Percentiles rank a stretch among this genome's conserved stretches.
Evolutionary conservation across 495 filamentous ascomycete species (phyloP).

Genomic region (Poronia punctata): DNA sequence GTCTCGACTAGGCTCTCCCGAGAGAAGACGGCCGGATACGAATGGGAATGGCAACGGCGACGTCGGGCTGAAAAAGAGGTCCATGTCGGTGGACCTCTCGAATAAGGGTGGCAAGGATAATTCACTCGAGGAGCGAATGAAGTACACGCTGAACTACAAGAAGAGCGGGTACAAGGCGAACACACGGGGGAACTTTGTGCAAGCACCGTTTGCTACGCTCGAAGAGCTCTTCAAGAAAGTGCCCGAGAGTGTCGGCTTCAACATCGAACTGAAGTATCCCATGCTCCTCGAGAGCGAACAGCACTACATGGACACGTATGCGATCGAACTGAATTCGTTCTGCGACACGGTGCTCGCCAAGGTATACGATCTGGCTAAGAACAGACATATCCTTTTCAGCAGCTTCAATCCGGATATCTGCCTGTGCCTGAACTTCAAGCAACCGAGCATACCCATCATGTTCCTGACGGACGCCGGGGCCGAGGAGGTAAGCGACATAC

Average conservation of each 20-base stretch:
- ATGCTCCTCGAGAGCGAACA: slow-evolving; percentile 93
- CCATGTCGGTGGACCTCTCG: slow-evolving; percentile 38
- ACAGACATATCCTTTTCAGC: slow-evolving; percentile 86
- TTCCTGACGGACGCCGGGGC: slow-evolving; percentile 89
- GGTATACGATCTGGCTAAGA: slow-evolving; percentile 64
- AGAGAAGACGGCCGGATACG: slow-evolving; percentile 23
- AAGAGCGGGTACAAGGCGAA: slow-evolving; percentile 88
- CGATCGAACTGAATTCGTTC: slow-evolving; percentile 93
- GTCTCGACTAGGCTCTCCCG: slow-evolving; percentile 13
- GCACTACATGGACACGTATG: slow-evolving; percentile 96
- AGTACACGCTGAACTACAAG: slow-evolving; percentile 92
- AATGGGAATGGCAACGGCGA: slow-evolving; percentile 27
- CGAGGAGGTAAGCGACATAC: slow-evolving; percentile 70
- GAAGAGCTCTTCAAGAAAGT: slow-evolving; percentile 87
- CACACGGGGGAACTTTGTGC: slow-evolving; percentile 85
- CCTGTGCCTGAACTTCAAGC: slow-evolving; percentile 88
- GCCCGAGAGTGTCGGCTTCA: slow-evolving; percentile 78
- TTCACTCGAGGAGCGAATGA: slow-evolving; percentile 78
- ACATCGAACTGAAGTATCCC: slow-evolving; percentile 99
- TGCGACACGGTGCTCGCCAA: slow-evolving; percentile 86
- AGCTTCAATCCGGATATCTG: slow-evolving; percentile 97
- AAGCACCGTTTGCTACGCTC: slow-evolving; percentile 88
- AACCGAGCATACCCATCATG: slow-evolving; percentile 85
- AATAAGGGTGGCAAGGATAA: slow-evolving; percentile 35
- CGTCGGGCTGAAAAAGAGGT: slow-evolving; percentile 34